Evolutionary conservation across 2,329 filamentous ascomycete genomes (phyloP).

Genomic region (Macrophomina pseudophaseolina): DNA sequence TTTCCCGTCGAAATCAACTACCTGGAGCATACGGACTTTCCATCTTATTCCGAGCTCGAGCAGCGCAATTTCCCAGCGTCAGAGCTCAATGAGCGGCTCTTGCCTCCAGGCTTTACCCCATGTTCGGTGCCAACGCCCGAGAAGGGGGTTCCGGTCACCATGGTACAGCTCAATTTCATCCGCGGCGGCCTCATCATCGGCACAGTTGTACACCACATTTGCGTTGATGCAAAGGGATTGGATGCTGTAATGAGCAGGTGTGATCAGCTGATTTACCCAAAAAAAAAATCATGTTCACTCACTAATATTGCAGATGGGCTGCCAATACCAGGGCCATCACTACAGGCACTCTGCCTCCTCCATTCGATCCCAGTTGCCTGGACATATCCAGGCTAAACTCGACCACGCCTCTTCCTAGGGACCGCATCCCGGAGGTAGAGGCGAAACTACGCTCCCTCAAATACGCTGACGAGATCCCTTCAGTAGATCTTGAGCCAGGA

Average conservation of each 20-base stretch:
- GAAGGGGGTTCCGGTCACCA: slow-evolving; percentile 24
- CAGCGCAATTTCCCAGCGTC: slow-evolving; percentile 30
- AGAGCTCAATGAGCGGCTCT: slow-evolving; percentile 24
- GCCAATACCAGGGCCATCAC: slow-evolving; percentile 32
- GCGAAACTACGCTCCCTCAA: slow-evolving; percentile 25
- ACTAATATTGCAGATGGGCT: slow-evolving; percentile 30
- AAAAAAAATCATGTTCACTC: slow-evolving; percentile 9
- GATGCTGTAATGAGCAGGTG: slow-evolving; percentile 29
- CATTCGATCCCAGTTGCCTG: slow-evolving; percentile 21
- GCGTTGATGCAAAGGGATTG: slow-evolving; percentile 33
- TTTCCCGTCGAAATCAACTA: slow-evolving; percentile 27
- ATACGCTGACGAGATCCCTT: slow-evolving; percentile 29
- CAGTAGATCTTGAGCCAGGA: slow-evolving; percentile 29
- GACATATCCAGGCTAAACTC: slow-evolving; percentile 17
- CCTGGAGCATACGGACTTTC: slow-evolving; percentile 28
- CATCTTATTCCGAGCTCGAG: slow-evolving; percentile 30
- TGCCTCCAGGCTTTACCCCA: slow-evolving; percentile 5
- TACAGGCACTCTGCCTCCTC: slow-evolving; percentile 26
- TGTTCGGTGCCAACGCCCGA: not conserved
- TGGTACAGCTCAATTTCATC: slow-evolving; percentile 38
- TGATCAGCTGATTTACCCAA: slow-evolving; percentile 29
- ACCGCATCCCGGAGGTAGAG: not conserved
- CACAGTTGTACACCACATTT: slow-evolving; percentile 35
- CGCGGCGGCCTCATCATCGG: slow-evolving; percentile 36
- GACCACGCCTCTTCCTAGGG: not conserved